Conservation (phyloP, 2,329 filamentous ascomycete genomes). For the Penicillium sp. region DNA sequence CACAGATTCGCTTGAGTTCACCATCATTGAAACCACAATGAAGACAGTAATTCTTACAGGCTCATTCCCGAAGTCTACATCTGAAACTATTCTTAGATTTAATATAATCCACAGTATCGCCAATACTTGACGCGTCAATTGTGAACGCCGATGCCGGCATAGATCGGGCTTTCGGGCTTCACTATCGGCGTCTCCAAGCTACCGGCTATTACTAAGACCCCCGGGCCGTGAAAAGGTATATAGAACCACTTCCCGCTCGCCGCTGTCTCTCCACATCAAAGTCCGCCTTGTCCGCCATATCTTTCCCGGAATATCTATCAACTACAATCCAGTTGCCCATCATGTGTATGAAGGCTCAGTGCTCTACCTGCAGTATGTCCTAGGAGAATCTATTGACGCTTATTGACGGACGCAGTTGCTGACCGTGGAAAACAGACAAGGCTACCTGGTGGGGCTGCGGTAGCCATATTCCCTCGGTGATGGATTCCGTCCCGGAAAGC, state of each 20-base stretch:
- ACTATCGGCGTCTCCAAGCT: constrained; percentile 16
- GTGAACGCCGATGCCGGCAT: constrained; percentile 8
- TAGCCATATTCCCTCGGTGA: constrained; percentile 59
- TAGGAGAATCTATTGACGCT: neutral
- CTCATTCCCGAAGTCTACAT: neutral
- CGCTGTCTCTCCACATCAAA: neutral
- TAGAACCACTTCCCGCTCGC: constrained; percentile 14
- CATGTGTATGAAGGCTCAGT: constrained; percentile 67
- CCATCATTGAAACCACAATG: neutral
- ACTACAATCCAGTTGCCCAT: constrained; percentile 3
- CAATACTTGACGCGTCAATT: neutral
- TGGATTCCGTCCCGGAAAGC: constrained; percentile 57
- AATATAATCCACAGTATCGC: neutral
- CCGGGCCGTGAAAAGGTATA: constrained; percentile 13
- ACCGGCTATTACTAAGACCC: constrained; percentile 23
- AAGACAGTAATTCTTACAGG: neutral
- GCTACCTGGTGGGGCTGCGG: constrained; percentile 66
- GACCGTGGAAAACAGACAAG: constrained; percentile 48
- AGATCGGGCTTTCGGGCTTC: constrained; percentile 28
- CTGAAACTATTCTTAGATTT: neutral
- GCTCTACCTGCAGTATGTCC: constrained; percentile 61
- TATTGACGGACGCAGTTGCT: neutral
- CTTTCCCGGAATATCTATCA: neutral
- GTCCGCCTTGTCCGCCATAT: neutral
- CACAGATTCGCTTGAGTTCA: neutral